Conservation (phyloP, 1,284 basidiomycete species). For the Apiotrichum sp. region DNA sequence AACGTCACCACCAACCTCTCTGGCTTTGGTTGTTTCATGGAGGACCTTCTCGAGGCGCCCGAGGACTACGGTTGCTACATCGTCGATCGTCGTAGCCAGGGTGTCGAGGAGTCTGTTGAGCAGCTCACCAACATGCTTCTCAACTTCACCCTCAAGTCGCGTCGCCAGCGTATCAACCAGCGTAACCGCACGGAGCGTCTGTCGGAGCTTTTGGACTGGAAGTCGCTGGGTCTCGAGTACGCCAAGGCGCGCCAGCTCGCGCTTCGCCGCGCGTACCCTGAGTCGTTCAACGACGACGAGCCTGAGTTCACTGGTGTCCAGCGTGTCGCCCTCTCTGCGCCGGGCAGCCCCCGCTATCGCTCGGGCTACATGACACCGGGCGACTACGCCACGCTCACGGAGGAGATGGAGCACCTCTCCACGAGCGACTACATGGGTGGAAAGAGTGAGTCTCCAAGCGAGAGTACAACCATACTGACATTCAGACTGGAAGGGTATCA, state of each 20-base stretch:
- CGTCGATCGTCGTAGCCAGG: slow-evolving; percentile 83
- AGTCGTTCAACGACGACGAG: slow-evolving; percentile 70
- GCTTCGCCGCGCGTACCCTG: slow-evolving; percentile 87
- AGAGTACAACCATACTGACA: not conserved
- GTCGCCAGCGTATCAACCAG: slow-evolving; percentile 95
- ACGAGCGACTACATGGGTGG: slow-evolving; percentile 85
- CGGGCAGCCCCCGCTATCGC: slow-evolving; percentile 76
- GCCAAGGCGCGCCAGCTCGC: slow-evolving; percentile 90
- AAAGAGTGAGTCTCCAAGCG: slow-evolving; percentile 49
- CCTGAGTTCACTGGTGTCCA: slow-evolving; percentile 62
- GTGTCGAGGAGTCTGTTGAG: slow-evolving; percentile 85
- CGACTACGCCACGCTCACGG: slow-evolving; percentile 77
- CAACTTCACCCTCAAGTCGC: slow-evolving; percentile 77
- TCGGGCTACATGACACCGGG: slow-evolving; percentile 78
- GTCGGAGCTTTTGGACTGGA: slow-evolving; percentile 92
- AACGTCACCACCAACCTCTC: slow-evolving; percentile 95
- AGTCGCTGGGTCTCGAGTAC: slow-evolving; percentile 94
- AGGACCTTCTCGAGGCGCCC: slow-evolving; percentile 91
- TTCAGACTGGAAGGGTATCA: slow-evolving; percentile 45
- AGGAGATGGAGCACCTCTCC: slow-evolving; percentile 81
- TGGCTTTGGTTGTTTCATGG: slow-evolving; percentile 97
- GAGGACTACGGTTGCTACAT: slow-evolving; percentile 80
- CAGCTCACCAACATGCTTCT: slow-evolving; percentile 62
- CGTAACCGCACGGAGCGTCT: slow-evolving; percentile 93
- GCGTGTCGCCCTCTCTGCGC: slow-evolving; percentile 65